Evolutionary conservation across 1,284 basidiomycete genomes (phyloP), one percentile per base, ranked within the genome.

Genomic region (Trichosporon faecale): DNA sequence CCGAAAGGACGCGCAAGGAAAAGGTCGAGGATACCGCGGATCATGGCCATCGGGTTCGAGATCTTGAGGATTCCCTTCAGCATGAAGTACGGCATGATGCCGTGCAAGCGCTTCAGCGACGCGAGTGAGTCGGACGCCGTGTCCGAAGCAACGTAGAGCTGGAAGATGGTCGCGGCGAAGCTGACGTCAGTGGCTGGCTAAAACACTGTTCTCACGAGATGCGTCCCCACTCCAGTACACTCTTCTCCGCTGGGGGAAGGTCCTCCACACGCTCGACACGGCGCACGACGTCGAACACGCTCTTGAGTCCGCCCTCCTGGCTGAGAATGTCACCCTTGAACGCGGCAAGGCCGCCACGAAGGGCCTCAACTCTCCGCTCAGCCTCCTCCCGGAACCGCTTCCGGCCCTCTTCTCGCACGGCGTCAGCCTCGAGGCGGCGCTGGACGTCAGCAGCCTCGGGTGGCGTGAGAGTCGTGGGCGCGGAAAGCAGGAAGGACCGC

Each of bases 1-100:
- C 96, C 96, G 80, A 99, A 99, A 0, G 97, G 97, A 77, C 95
- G 91, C 1, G 96, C 97, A n/a, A 98, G 87, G 86, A 99, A 99
- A 46, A 99, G 88, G 78, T 99, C 97, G 68, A 99, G 86, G 2
- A 98, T 87, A 68, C 85, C 90, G 83, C 96, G 88, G 76, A 99
- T 95, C 96, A 99, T 99, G 16, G 90, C 89, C 75, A 99, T 91
- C 0, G 96, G 96, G 82, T 98, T 99, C 69, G 93, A 96, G 74
- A 99, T 92, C 81, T 89, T 91, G 72, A 99, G 85, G 21, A 95
- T 91, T 6, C 93, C 88, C 81, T 95, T 96, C 71, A 99, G 88
- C 85, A 98, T 90, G 79, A 98, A 94, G 84, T 99, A 99, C 2
- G 96, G 96, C 94, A 99, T 98, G 70, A 98, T 85, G 0, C 93